phyloP scores from a whole-genome alignment of 805 yeast species.

The Blastobotrys terrestris region DNA sequence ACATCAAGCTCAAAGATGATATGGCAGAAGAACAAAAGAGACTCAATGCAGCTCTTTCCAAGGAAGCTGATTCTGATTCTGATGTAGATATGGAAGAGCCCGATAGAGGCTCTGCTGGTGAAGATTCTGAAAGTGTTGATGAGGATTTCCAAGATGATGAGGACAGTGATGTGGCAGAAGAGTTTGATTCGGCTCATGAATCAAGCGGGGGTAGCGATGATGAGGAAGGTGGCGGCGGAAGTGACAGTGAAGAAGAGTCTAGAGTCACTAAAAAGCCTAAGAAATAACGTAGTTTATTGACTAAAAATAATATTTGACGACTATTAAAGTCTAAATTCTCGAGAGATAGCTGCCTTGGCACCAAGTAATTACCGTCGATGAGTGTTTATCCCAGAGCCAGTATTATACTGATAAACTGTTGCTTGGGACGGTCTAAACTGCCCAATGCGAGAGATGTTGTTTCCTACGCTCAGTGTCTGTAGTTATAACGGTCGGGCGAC shows the following conservation, averaged over 20 bases:
- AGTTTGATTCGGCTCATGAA: slow-evolving; percentile 64
- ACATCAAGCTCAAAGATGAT: slow-evolving; percentile 77
- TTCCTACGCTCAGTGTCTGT: too few species aligned
- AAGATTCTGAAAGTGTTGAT: slow-evolving; percentile 61
- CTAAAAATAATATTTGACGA: background rate
- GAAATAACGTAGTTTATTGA: slow-evolving; percentile 6
- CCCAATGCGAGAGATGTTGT: too few species aligned
- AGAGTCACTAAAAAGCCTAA: slow-evolving; percentile 13
- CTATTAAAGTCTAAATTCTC: too few species aligned
- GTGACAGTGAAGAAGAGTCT: slow-evolving; percentile 19
- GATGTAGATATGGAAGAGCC: slow-evolving; percentile 39
- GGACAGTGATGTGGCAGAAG: slow-evolving; percentile 76
- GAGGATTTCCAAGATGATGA: slow-evolving; percentile 69
- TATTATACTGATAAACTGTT: too few species aligned
- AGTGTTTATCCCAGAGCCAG: too few species aligned
- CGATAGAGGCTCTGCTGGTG: slow-evolving; percentile 71
- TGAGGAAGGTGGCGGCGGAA: slow-evolving; percentile 20
- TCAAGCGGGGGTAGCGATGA: slow-evolving; percentile 26
- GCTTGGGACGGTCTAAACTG: too few species aligned
- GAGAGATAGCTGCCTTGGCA: too few species aligned
- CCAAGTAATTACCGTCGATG: too few species aligned
- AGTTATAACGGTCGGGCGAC: too few species aligned
- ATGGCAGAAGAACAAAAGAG: slow-evolving; percentile 80
- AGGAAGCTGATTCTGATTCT: slow-evolving; percentile 47
- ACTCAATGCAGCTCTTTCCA: slow-evolving; percentile 69